Base-by-base conservation (phyloP, 75 land plant species). In the Cunninghamia lanceolata region DNA sequence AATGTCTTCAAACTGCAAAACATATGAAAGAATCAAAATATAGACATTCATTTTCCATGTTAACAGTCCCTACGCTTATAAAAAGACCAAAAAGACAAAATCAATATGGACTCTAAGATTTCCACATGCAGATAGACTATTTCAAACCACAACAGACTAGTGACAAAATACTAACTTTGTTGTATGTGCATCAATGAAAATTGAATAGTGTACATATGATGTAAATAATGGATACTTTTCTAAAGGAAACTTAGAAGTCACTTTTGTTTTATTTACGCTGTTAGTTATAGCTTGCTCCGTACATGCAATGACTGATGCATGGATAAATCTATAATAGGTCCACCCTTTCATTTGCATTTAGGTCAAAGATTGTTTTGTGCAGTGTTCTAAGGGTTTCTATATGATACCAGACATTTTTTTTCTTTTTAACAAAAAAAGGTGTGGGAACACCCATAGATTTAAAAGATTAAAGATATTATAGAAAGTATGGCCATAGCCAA, bases 1-100 rank as follows among this genome's bases (percentile, higher is more conserved):
- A 88, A 94, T 91, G 85, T 92, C 93, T 1, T 89, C 92, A 84
- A 94, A 94, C 96, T 94, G 85, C 40, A 84, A 75, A 45, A 38
- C 70, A 82, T 46, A 32, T 34, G 8, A 39, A 35, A 52, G 8
- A 86, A 80, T 25, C 13, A 80, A 80, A 85, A 9, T 85, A 83
- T 54, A 85, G 38, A 8, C 86, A 40, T 53, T 80, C 59, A 42
- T 79, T 79, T 86, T 85, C 75, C 43, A 86, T 74, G 70, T 32
- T 17, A 45, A 28, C n/a, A 13, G n/a, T 80, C 16, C 15, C 9
- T 43, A 14, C 3, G n/a, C 5, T 40, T 28, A 47, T 28, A 43
- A 79, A 39, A n/a, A n/a, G 19, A n/a, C 35, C n/a, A 42, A 43
- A 25, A 8, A 36, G 38, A 19, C 30, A 80, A 43, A 13, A 80